Percentiles rank a stretch among this genome's conserved stretches.
Evolutionary conservation across 768 basidiomycete genomes (phyloP).

Genomic region (Gloeopeniophorella convolvens): DNA sequence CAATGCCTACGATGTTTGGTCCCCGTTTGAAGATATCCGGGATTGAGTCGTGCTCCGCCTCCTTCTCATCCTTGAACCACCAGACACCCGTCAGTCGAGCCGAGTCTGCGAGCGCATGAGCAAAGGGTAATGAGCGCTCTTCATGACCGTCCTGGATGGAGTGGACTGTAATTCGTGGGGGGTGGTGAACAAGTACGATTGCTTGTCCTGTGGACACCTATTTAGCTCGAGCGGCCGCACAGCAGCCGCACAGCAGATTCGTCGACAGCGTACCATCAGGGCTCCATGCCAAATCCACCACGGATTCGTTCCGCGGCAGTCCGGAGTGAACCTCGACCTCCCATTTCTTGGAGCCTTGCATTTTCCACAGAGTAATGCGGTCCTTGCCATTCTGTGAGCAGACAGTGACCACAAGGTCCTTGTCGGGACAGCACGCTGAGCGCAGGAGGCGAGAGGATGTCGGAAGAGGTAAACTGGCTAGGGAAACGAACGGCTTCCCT

Average conservation of each 20-base stretch:
- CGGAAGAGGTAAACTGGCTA: constrained; percentile 53
- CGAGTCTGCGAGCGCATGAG: constrained; percentile 18
- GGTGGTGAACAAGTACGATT: constrained; percentile 66
- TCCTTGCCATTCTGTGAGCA: constrained; percentile 63
- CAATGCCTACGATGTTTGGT: constrained; percentile 48
- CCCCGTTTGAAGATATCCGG: constrained; percentile 74
- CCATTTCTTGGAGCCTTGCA: constrained; percentile 76
- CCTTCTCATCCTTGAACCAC: constrained; percentile 61
- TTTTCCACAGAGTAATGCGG: constrained; percentile 72
- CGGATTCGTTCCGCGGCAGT: constrained; percentile 36
- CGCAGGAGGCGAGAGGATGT: constrained; percentile 49
- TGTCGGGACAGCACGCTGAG: constrained; percentile 78
- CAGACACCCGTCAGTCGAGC: constrained; percentile 47
- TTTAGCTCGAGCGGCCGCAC: no score
- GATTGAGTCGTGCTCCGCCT: constrained; percentile 36
- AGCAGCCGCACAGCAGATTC: no score
- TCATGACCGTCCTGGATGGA: constrained; percentile 72
- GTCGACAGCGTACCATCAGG: constrained; percentile 55
- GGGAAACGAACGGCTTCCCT: constrained; percentile 44
- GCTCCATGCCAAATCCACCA: constrained; percentile 69
- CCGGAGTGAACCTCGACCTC: constrained; percentile 58
- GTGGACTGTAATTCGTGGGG: constrained; percentile 60
- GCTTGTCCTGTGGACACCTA: constrained; percentile 36
- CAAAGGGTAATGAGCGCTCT: constrained; percentile 41
- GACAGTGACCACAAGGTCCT: constrained; percentile 66